Evolutionary conservation across 2,329 filamentous ascomycete genomes (phyloP), one percentile per base, ranked within the genome.

Genomic region (Venturia oleaginea): DNA sequence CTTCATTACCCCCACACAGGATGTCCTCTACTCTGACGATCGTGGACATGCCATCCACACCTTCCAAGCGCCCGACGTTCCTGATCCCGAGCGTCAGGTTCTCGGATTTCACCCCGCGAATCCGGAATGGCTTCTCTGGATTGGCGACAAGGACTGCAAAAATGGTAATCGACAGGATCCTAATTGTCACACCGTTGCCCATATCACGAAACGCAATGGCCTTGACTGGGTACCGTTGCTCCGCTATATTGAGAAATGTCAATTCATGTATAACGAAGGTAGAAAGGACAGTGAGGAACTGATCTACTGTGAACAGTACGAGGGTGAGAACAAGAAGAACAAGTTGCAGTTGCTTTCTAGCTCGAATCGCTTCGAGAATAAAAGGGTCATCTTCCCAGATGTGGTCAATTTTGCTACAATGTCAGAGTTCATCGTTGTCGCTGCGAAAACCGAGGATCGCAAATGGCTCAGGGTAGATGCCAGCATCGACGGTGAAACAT

Each of bases 401-500:
- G 89, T 96, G 51, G 85, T 88, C 69, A 88, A 89, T 69, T 97
- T 96, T 75, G 93, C 92, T 2, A 95, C 89, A 5, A 97, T 97
- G 93, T 88, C 89, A 46, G 94, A 99, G 73, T 99, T 96, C 74
- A 94, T 99, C 71, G 85, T 99, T 46, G 88, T 96, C 61, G 92
- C 92, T 1, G 87, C 88, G 6, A 83, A 83, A 59, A 79, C 84
- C 67, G 83, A 88, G 66, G 85, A 89, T 43, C 80, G 84, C 64
- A 80, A 87, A 46, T 88, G 84, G 1, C 79, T 97, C 66, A 86
- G 86, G 67, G 88, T 93, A 40, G 86, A 92, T 69, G 85, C 91
- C 57, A 97, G 91, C 73, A 80, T 97, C 54, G 91, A 99, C 72
- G 95, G 92, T 64, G 81, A 84, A 67, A 85, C 80, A 6, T 99